Conservation (phyloP, 208 protist genomes). For the Trypanosoma boissoni region DNA sequence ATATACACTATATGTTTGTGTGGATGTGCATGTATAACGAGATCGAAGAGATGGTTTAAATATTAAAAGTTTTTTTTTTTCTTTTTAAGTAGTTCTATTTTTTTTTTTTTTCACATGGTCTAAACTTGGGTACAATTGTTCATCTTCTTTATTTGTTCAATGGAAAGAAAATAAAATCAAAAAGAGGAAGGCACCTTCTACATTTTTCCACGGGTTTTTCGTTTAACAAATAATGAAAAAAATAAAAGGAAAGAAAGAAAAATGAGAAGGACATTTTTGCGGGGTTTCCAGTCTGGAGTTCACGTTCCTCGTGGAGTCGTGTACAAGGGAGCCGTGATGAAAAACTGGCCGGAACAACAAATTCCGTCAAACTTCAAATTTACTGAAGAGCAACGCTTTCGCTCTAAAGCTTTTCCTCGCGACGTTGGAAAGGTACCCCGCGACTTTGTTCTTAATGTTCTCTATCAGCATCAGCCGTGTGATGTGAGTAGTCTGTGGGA, state of each 20-base stretch:
- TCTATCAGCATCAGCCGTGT: constrained; percentile 89
- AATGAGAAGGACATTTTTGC: constrained; percentile 37
- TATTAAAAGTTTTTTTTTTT: constrained; percentile 15
- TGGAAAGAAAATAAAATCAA: too few relatives aligned
- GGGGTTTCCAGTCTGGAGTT: constrained; percentile 67
- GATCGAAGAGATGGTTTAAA: too few relatives aligned
- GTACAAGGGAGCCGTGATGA: constrained; percentile 77
- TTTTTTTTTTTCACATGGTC: too few relatives aligned
- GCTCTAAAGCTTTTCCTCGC: constrained; percentile 68
- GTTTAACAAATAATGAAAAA: too few relatives aligned
- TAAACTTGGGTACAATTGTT: too few relatives aligned
- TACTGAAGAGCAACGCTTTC: constrained; percentile 73
- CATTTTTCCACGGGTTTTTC: neutral
- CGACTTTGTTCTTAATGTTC: constrained; percentile 85
- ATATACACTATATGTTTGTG: too few relatives aligned
- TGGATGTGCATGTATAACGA: too few relatives aligned
- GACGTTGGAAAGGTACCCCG: constrained; percentile 82
- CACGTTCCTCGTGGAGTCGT: constrained; percentile 53
- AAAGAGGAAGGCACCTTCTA: constrained; percentile 1
- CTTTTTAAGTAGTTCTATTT: constrained; percentile 6
- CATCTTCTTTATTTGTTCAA: too few relatives aligned
- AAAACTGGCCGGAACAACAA: constrained; percentile 72
- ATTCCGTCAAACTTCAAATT: constrained; percentile 82
- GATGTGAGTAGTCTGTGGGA: constrained; percentile 82
- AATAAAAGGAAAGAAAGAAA: neutral